Conservation (phyloP, 1,139 yeast genomes). For the Suhomyces bokatorum region DNA sequence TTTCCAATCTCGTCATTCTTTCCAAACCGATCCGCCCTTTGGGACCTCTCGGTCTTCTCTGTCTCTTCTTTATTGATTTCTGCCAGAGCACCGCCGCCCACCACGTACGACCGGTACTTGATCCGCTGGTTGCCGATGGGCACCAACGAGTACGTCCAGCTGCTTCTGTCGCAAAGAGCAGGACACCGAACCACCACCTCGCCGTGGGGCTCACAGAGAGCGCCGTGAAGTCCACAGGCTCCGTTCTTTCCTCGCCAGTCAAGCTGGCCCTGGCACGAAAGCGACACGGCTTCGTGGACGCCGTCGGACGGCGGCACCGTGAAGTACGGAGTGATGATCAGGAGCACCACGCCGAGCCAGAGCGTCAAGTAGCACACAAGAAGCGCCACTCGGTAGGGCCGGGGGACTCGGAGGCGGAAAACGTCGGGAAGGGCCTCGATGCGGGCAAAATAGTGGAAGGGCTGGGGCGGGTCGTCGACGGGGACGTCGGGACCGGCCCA, state of each 20-base stretch:
- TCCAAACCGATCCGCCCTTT: no score
- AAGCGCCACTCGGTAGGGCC: slow-evolving; percentile 26
- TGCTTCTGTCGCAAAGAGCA: slow-evolving; percentile 77
- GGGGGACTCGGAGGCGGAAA: slow-evolving; percentile 32
- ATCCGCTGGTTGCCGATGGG: slow-evolving; percentile 71
- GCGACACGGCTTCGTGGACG: slow-evolving; percentile 21
- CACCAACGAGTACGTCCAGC: slow-evolving; percentile 75
- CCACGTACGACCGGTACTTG: slow-evolving; percentile 69
- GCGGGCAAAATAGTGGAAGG: slow-evolving; percentile 24
- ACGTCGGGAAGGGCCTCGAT: slow-evolving; percentile 48
- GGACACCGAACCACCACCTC: slow-evolving; percentile 76
- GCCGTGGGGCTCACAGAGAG: slow-evolving; percentile 47
- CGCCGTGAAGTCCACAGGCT: slow-evolving; percentile 73
- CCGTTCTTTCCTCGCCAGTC: slow-evolving; percentile 75
- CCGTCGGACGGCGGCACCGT: slow-evolving; percentile 21
- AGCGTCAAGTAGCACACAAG: slow-evolving; percentile 38
- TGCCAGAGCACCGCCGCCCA: slow-evolving; percentile 57
- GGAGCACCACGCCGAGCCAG: slow-evolving; percentile 36
- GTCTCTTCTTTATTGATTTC: not conserved
- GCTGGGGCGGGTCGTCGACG: slow-evolving; percentile 48
- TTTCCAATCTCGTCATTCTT: not conserved
- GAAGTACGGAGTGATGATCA: slow-evolving; percentile 40
- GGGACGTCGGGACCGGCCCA: slow-evolving; percentile 59
- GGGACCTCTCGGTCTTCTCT: not conserved
- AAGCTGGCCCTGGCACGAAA: slow-evolving; percentile 22